Evolutionary conservation across 2,329 filamentous ascomycete genomes (phyloP).

Genomic region (Trichoderma oligosporum): DNA sequence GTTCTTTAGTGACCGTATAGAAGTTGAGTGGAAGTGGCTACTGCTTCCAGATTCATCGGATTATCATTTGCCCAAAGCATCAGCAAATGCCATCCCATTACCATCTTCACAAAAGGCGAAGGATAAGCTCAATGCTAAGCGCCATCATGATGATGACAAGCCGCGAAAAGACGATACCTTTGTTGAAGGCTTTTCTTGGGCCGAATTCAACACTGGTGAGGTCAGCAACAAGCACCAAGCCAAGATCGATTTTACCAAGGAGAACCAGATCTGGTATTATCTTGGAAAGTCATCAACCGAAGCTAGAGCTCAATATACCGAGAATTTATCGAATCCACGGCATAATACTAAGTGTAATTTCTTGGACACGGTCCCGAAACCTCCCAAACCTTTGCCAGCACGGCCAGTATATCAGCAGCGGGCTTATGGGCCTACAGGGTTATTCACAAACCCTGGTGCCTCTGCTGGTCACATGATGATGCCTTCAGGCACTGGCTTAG

Average conservation of each 20-base stretch:
- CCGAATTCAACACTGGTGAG: conserved; percentile 70
- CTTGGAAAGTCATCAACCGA: conserved; percentile 83
- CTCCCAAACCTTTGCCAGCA: conserved; percentile 37
- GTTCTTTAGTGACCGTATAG: conserved; percentile 60
- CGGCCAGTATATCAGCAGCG: conserved; percentile 26
- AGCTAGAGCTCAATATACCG: conserved; percentile 84
- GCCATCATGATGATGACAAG: conserved; percentile 55
- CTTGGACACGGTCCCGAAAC: conserved; percentile 63
- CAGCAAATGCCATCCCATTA: conserved; percentile 67
- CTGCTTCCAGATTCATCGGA: conserved; percentile 68
- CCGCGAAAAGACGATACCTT: conserved; percentile 65
- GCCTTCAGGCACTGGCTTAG: conserved; percentile 44
- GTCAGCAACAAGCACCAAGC: conserved; percentile 56
- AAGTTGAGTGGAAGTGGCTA: conserved; percentile 83
- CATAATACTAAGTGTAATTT: conserved; percentile 70
- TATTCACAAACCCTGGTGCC: conserved; percentile 20
- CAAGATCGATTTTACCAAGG: conserved; percentile 67
- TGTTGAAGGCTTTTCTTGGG: conserved; percentile 64
- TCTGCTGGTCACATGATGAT: conserved; percentile 61
- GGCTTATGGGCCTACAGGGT: conserved; percentile 24
- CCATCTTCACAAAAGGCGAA: conserved; percentile 60
- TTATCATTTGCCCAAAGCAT: conserved; percentile 70
- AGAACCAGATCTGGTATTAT: conserved; percentile 83
- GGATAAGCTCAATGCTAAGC: conserved; percentile 65
- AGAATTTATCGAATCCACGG: conserved; percentile 58